These are phyloP conservation scores for Lactarius tabidus DNA, from an alignment of 768 basidiomycete species.

Conservation along the genomic window DNA sequence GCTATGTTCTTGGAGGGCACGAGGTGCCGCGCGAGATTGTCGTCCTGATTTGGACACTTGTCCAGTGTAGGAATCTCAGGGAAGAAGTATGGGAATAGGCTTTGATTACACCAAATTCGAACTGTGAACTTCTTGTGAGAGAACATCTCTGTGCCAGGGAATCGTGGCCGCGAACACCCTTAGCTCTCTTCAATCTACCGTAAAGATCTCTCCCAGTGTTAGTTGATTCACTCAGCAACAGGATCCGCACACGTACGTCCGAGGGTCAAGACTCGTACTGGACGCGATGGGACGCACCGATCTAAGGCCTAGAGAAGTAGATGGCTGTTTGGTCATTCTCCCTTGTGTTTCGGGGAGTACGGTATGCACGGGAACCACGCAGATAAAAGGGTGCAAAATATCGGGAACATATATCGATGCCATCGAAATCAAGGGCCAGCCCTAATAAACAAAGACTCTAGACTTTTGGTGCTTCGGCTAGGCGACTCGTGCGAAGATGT, in stretches of 20 bases:
- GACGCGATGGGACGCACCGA: neutral
- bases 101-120: no score
- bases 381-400: neutral
- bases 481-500: neutral
- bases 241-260: neutral
- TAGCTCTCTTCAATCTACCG: neutral
- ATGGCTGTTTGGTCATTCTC: no score
- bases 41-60: neutral
- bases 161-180: neutral
- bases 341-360: no score
- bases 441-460: neutral
- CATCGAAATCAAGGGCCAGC: neutral
- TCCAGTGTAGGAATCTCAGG: neutral
- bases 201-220: neutral
- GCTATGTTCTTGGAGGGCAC: neutral
- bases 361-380: neutral
- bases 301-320: neutral
- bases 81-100: neutral
- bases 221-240: neutral
- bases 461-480: no score
- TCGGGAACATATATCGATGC: neutral
- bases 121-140: neutral
- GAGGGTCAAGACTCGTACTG: neutral
- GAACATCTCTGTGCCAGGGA: neutral
- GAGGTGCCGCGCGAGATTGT: neutral